Conservation (phyloP, 2,329 filamentous ascomycete species). For the Verticillium alfalfae region DNA sequence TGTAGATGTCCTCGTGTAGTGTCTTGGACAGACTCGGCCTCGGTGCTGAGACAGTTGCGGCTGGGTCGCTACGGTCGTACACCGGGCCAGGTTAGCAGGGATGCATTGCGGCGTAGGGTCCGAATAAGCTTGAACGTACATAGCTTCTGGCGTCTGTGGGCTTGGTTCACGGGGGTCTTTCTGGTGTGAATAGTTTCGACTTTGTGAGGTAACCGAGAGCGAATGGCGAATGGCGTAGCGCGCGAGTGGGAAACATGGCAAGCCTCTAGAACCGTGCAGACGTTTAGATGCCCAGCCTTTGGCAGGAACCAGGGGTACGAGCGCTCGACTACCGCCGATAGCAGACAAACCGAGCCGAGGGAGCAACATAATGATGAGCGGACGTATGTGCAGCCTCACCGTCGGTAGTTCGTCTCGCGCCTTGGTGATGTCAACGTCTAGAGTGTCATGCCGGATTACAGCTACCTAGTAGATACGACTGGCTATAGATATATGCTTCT, state of each 20-base stretch:
- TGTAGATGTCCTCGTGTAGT: conserved; percentile 87
- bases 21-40: not conserved
- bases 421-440: not conserved
- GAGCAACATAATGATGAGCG: not conserved
- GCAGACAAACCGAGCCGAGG: not conserved
- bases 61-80: not conserved
- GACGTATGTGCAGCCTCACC: not conserved
- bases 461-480: too few relatives aligned
- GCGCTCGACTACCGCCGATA: not conserved
- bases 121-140: not conserved
- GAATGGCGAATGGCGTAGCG: not conserved
- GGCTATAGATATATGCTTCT: too few relatives aligned
- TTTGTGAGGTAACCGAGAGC: not conserved
- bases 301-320: not conserved
- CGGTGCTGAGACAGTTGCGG: not conserved
- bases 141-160: not conserved
- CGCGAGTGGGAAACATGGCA: not conserved
- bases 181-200: not conserved
- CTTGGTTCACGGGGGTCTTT: not conserved
- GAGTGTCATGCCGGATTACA: not conserved
- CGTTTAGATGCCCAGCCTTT: not conserved
- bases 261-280: not conserved
- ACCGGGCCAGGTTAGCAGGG: not conserved
- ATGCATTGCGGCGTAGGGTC: not conserved
- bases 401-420: not conserved